Evolutionary conservation across 805 yeast genomes (phyloP).

Genomic region (Schwanniomyces yamadae): DNA sequence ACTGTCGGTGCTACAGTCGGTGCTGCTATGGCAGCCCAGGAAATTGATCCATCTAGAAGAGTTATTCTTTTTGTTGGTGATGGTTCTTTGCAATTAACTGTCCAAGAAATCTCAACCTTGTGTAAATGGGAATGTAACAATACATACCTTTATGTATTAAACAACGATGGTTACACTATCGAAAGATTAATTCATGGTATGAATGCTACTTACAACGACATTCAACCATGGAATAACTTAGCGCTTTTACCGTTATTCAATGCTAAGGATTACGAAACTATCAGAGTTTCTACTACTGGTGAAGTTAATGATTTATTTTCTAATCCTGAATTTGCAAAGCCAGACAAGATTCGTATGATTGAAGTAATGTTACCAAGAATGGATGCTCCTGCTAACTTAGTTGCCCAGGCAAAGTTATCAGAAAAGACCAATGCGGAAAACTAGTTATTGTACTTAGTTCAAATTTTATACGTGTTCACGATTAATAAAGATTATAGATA

Average conservation of each 20-base stretch:
- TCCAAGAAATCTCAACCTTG: conserved; percentile 65
- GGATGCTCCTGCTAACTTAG: conserved; percentile 64
- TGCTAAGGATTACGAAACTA: conserved; percentile 51
- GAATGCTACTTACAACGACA: conserved; percentile 57
- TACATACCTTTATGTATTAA: conserved; percentile 63
- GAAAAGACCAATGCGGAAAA: conserved; percentile 15
- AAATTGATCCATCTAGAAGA: conserved; percentile 54
- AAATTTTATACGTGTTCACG: no score
- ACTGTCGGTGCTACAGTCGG: conserved; percentile 63
- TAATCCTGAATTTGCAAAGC: conserved; percentile 46
- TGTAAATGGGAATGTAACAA: conserved; percentile 55
- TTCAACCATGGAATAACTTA: conserved; percentile 65
- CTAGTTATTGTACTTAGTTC: not conserved
- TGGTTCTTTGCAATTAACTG: conserved; percentile 69
- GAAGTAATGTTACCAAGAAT: conserved; percentile 63
- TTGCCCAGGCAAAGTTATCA: conserved; percentile 21
- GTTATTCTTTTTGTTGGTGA: conserved; percentile 66
- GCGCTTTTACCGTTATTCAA: conserved; percentile 55
- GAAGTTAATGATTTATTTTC: conserved; percentile 49
- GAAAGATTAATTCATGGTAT: conserved; percentile 70
- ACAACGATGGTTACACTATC: conserved; percentile 69
- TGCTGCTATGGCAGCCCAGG: conserved; percentile 63
- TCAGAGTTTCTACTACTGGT: conserved; percentile 50
- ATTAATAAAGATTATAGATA: no score
- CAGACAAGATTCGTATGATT: conserved; percentile 57